Base-by-base conservation (phyloP, 495 filamentous ascomycete species). In the Penicillium taxi region DNA sequence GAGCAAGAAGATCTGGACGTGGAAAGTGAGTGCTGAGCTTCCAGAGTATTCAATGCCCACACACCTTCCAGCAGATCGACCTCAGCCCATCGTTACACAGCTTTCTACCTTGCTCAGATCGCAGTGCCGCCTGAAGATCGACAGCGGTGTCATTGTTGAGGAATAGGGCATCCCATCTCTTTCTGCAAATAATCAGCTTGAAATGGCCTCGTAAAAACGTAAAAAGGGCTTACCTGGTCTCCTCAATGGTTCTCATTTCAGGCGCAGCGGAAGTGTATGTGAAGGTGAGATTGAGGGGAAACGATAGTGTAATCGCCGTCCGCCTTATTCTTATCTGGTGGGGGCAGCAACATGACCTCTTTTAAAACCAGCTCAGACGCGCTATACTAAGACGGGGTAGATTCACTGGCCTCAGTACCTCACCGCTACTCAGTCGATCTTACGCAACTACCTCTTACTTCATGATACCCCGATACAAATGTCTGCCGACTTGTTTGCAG, bases 31-130 rank as follows among this genome's bases (percentile, higher is more conserved):
- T 23, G 32, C 32, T 23, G 20, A 27, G 11, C 15, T 37, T 23
- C 8, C 25, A 2, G 35, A 23, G 12, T 6, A 5, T 15, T 12
- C 12, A 17, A 22, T 26, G 13, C 14, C 27, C 39, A 56, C 66
- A 55, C 53, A 79, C 85, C 78, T 93, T 96, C 91, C 91, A 98
- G 60, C 85, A 94, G 31, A 94, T 72, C 16, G 89, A 95, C 25
- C 91, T 75, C 37, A 89, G 73, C 13, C 87, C 86, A 26, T 74
- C 70, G 24, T 73, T 66, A 53, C 83, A 86, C 22, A 82, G 76
- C 52, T 73, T 50, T 61, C 61, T 36, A 58, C 59, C 47, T 64
- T 72, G 53, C 33, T 69, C 64, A 28, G 74, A 64, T 50, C 69
- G 81, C 22, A 89, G 72, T 4, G 77, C 74, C 26, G 66, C 67